Conservation (phyloP, 305 asterid genomes). For the Fraxinus dipetala region DNA sequence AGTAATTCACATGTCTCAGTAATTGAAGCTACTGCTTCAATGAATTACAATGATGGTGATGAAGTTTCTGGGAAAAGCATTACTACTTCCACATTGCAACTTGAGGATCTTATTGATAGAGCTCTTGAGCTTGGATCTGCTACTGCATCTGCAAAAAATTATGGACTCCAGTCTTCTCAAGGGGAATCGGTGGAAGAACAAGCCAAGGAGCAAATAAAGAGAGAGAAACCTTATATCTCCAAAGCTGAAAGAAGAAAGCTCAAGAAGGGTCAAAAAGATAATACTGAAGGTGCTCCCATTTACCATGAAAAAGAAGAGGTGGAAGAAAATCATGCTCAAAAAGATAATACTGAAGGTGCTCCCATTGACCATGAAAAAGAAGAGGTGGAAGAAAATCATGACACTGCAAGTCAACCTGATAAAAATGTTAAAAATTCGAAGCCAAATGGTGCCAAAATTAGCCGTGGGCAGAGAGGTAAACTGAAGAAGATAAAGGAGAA, state of each 20-base stretch:
- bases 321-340: constrained; percentile 22
- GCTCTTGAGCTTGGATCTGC: constrained; percentile 92
- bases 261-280: constrained; percentile 75
- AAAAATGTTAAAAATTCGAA: constrained; percentile 35
- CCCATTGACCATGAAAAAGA: constrained; percentile 37
- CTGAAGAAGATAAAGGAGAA: constrained; percentile 93
- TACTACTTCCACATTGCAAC: constrained; percentile 46
- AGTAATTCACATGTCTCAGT: constrained; percentile 27
- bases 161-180: constrained; percentile 51
- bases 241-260: constrained; percentile 92
- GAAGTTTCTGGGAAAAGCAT: constrained; percentile 36
- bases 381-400: constrained; percentile 32
- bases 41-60: constrained; percentile 27
- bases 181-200: constrained; percentile 39
- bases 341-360: constrained; percentile 38
- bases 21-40: constrained; percentile 28
- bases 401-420: constrained; percentile 33
- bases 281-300: constrained; percentile 27
- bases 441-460: constrained; percentile 58
- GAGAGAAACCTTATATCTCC: constrained; percentile 81
- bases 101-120: constrained; percentile 87
- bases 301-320: constrained; percentile 35
- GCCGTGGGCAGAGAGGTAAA: constrained; percentile 89
- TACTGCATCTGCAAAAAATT: constrained; percentile 52
- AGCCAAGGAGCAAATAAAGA: constrained; percentile 39